phyloP scores from a whole-genome alignment of 192 early-diverging fungal genomes.

The Umbelopsis isabellina region DNA sequence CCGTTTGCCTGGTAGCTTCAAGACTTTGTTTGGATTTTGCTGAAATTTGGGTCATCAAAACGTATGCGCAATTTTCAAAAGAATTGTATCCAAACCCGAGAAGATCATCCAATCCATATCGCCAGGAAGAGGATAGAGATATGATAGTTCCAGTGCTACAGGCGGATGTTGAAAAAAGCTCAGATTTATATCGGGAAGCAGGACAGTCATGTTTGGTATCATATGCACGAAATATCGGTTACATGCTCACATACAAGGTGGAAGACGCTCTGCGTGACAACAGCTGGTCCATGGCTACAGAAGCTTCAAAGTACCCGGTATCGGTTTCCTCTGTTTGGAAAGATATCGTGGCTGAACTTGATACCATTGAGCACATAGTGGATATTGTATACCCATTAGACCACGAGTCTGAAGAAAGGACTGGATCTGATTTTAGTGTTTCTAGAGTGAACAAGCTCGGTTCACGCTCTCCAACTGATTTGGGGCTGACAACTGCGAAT shows the following conservation, averaged over 20 bases:
- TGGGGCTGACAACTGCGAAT: neutral
- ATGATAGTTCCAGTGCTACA: neutral
- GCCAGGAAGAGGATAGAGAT: slow-evolving; percentile 25
- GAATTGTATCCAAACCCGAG: slow-evolving; percentile 4
- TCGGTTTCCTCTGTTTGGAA: slow-evolving; percentile 44
- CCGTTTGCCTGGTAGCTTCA: slow-evolving; percentile 31
- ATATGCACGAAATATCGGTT: slow-evolving; percentile 6
- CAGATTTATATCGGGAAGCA: slow-evolving; percentile 7
- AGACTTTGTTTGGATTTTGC: slow-evolving; percentile 44
- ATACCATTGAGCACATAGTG: slow-evolving; percentile 43
- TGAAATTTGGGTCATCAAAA: slow-evolving; percentile 29
- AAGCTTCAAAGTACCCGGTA: neutral
- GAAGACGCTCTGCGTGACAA: slow-evolving; percentile 1
- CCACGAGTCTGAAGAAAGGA: slow-evolving; percentile 26
- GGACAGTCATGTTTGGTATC: neutral
- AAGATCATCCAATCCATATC: slow-evolving; percentile 21
- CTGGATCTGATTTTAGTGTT: slow-evolving; percentile 24
- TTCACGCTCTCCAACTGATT: neutral
- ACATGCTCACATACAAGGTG: neutral
- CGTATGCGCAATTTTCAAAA: slow-evolving; percentile 26
- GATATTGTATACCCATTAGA: slow-evolving; percentile 41
- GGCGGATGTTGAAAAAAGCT: neutral
- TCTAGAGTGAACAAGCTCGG: neutral
- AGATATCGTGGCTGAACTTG: slow-evolving; percentile 34
- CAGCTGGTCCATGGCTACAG: neutral